Conservation (phyloP, 768 basidiomycete genomes). For the Tricholoma furcatifolium region DNA sequence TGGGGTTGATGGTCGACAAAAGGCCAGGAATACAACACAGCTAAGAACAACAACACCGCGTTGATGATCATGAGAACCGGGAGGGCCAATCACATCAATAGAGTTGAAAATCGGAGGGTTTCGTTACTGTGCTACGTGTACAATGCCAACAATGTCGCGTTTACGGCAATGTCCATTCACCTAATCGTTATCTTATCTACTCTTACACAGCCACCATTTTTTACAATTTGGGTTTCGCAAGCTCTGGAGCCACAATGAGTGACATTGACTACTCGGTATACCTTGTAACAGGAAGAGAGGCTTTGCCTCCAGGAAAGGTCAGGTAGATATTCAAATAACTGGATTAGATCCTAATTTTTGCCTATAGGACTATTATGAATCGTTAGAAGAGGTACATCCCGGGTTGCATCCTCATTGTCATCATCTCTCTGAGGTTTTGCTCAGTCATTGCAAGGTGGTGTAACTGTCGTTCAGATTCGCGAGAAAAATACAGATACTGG, state of each 20-base stretch:
- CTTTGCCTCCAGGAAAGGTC: constrained; percentile 79
- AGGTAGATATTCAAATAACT: not conserved
- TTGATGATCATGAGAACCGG: too few species aligned
- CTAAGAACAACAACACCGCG: too few species aligned
- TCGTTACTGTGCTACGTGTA: too few species aligned
- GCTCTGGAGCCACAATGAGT: constrained; percentile 8
- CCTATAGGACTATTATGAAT: constrained; percentile 64
- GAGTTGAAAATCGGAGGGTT: too few species aligned
- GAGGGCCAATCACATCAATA: too few species aligned
- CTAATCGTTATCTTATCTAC: not conserved
- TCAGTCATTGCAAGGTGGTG: constrained; percentile 82
- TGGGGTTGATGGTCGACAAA: too few species aligned
- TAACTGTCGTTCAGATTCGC: constrained; percentile 86
- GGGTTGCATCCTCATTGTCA: constrained; percentile 4
- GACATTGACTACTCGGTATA: constrained; percentile 72
- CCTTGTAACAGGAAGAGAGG: constrained; percentile 79
- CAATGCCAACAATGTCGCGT: too few species aligned
- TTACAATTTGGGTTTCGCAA: not conserved
- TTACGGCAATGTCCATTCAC: not conserved
- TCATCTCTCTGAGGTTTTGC: not conserved
- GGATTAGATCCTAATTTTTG: constrained; percentile 4
- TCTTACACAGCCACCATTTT: not conserved
- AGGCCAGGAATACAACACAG: too few species aligned
- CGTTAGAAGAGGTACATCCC: constrained; percentile 68
- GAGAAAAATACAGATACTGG: constrained; percentile 83